Percentiles rank a stretch among this genome's conserved stretches.
Conservation (phyloP, 768 basidiomycete species). For the Pholiota microspora region DNA sequence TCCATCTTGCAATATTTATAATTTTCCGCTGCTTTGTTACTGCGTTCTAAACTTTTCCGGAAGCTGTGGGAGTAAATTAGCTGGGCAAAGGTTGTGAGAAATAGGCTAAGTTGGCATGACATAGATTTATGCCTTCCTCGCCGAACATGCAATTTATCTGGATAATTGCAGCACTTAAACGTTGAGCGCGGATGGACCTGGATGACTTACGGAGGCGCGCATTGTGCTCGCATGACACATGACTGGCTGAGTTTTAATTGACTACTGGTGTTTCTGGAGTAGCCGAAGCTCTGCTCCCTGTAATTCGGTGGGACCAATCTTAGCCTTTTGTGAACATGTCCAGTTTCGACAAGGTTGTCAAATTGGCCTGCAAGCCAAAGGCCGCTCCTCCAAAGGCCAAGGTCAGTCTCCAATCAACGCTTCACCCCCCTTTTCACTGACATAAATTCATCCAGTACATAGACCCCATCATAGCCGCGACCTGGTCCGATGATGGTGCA, state of each 20-base stretch:
- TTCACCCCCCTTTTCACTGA: slow-evolving; percentile 8
- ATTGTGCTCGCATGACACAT: slow-evolving; percentile 13
- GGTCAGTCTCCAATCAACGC: slow-evolving; percentile 37
- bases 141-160: too few species aligned
- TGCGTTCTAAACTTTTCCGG: too few species aligned
- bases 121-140: too few species aligned
- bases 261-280: not conserved
- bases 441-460: slow-evolving; percentile 64
- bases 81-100: too few species aligned
- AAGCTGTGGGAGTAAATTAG: too few species aligned
- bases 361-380: slow-evolving; percentile 97
- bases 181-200: not conserved
- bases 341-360: slow-evolving; percentile 89
- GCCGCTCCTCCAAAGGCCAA: slow-evolving; percentile 94
- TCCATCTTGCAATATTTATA: too few species aligned
- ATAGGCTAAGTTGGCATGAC: too few species aligned
- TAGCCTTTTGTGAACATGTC: slow-evolving; percentile 46
- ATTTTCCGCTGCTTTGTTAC: too few species aligned
- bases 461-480: slow-evolving; percentile 93
- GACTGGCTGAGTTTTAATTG: slow-evolving; percentile 31
- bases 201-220: too few species aligned
- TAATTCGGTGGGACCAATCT: slow-evolving; percentile 15
- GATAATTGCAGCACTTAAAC: too few species aligned
- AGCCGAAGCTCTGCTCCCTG: slow-evolving; percentile 3
- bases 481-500: slow-evolving; percentile 94